Conservation (phyloP, 2,329 filamentous ascomycete species). For the Penicillium thymicola region DNA sequence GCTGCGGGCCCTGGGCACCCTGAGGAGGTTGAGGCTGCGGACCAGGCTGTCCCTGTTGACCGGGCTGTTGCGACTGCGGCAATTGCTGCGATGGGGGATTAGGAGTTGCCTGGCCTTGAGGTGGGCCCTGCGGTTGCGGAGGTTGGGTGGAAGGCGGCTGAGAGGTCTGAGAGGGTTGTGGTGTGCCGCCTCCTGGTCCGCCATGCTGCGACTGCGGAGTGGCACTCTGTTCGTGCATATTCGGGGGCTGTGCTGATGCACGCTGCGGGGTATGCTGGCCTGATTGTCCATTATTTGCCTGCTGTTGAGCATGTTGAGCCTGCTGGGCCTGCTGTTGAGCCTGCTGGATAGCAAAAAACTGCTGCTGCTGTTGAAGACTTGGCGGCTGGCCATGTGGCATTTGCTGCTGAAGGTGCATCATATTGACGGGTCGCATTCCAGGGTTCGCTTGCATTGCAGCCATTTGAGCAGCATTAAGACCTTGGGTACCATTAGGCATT, state of each 20-base stretch:
- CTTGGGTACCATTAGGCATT: conserved; percentile 42
- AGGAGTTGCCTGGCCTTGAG: conserved; percentile 36
- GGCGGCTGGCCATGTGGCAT: conserved; percentile 42
- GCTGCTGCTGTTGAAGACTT: conserved; percentile 45
- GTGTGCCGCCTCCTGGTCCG: conserved; percentile 37
- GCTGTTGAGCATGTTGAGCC: conserved; percentile 22
- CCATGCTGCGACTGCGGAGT: conserved; percentile 46
- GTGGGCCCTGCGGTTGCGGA: conserved; percentile 34
- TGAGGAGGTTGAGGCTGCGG: conserved; percentile 35
- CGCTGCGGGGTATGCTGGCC: conserved; percentile 40
- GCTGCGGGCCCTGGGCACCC: conserved; percentile 28
- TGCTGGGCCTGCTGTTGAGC: conserved; percentile 36
- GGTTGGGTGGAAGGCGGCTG: conserved; percentile 35
- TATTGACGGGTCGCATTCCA: conserved; percentile 38
- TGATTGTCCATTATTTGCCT: conserved; percentile 21
- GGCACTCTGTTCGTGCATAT: conserved; percentile 42
- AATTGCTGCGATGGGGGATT: conserved; percentile 37
- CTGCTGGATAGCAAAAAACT: conserved; percentile 38
- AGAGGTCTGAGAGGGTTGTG: conserved; percentile 33
- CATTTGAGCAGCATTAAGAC: conserved; percentile 42
- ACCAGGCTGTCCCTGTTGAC: conserved; percentile 29
- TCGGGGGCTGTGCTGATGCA: conserved; percentile 41
- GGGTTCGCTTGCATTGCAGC: conserved; percentile 44
- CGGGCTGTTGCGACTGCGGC: conserved; percentile 37
- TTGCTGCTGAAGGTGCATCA: conserved; percentile 43